Evolutionary conservation across 2,329 filamentous ascomycete genomes (phyloP), one percentile per base, ranked within the genome.

Genomic region (Aspergillus sclerotialis): DNA sequence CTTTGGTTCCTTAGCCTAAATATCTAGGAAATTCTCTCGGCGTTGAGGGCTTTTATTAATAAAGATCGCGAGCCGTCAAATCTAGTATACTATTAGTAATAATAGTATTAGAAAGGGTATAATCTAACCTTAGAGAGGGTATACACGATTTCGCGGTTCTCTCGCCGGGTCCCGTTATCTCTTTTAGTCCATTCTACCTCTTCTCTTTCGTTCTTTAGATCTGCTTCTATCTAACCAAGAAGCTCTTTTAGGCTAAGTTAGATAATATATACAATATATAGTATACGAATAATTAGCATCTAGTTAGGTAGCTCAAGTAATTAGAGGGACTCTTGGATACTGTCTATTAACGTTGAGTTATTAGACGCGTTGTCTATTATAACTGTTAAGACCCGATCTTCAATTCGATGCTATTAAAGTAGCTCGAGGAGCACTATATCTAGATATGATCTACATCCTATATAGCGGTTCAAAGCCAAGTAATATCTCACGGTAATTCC

Each of bases 21-120:
- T 35, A 12, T 35, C 33, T 11, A 27, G 16, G 28, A 47, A 47
- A 8, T 9, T n/a, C 26, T 46, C 39, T 6, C 32, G 26, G 9
- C 36, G 36, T 15, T 46, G 30, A 27, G 42, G 36, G 21, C 42
- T 44, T 32, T n/a, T n/a, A n/a, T 46, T 37, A 6, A 45, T 35
- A 30, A 18, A 43, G 19, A 42, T 26, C 19, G 33, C 35, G 13
- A 47, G 38, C 13, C 30, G n/a, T 16, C 30, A 31, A 35, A 40
- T 24, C 40, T 46, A 40, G 29, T 5, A 28, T 5, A 28, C 15
- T 5, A 12, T 28, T 10, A 28, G 26, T 10, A 28, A 7, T 13
- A 5, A 28, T n/a, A 14, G n/a, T 12, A 12, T 4, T 28, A 28
- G 8, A 10, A 28, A 7, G 15, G 4, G 15, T 11, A 12, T 7